Percentiles rank a stretch among this genome's conserved stretches.
These are phyloP conservation scores for Trametes villosa DNA, from an alignment of 768 basidiomycete species.

Conservation along the genomic window DNA sequence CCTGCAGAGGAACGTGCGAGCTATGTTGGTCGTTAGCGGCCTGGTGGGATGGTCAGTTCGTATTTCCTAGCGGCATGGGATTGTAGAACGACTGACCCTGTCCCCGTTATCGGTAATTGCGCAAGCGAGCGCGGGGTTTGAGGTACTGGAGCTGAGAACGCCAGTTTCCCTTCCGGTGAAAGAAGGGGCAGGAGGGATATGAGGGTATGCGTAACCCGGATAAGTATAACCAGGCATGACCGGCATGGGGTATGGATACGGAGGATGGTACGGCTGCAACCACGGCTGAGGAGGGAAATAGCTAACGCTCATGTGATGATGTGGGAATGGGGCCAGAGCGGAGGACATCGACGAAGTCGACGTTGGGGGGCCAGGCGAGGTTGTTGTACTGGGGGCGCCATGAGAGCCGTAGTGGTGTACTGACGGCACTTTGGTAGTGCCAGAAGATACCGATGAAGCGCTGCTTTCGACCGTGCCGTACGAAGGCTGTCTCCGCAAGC, in stretches of 20 bases:
- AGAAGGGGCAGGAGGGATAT: not conserved
- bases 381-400: constrained; percentile 35
- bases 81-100: no score
- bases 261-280: constrained; percentile 56
- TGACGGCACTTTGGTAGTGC: constrained; percentile 17
- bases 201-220: constrained; percentile 8
- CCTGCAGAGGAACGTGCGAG: no score
- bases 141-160: no score
- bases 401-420: constrained; percentile 28
- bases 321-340: constrained; percentile 26
- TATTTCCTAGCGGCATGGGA: no score
- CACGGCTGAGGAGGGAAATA: constrained; percentile 55
- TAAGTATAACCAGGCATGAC: constrained; percentile 51
- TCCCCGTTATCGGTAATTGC: no score
- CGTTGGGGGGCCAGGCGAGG: constrained; percentile 41
- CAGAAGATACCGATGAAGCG: constrained; percentile 16
- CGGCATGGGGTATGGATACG: constrained; percentile 55
- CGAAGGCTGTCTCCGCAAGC: not conserved
- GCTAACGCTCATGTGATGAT: constrained; percentile 38
- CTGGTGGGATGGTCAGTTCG: not conserved
- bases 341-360: constrained; percentile 40
- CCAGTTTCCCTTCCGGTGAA: not conserved
- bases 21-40: not conserved
- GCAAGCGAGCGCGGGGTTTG: no score
- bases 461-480: not conserved